Evolutionary conservation across 2,329 filamentous ascomycete species (phyloP), one percentile per base, ranked within the genome.

Genomic region (Colletotrichum brevisporum): DNA sequence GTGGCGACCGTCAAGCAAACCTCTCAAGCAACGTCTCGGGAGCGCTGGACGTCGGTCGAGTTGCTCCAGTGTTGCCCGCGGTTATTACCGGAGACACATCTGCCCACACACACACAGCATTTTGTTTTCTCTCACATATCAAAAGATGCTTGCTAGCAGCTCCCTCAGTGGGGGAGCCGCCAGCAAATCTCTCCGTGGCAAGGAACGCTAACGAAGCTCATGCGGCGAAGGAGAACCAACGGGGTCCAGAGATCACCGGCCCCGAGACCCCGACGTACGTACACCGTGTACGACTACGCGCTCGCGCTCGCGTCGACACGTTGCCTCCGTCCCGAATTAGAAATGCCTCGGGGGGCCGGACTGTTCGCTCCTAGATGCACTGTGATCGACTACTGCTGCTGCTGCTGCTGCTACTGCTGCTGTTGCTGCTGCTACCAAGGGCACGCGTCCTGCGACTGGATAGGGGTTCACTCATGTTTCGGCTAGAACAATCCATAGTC

Each of bases 391-490:
- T 21, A 58, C 54, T 18, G 24, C 39, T 16, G 24, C 41, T 4
- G 21, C 21, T 24, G 21, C 21, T 24, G 21, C 21, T 48, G 41
- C 41, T 48, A 24, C 41, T 58, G 12, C 55, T 58, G 43, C 50
- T 62, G 50, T 26, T 18, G 36, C 13, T 9, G 16, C 45, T 15
- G 58, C 51, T 36, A 59, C 27, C 21, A n/a, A 41, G 53, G 64
- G 59, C 27, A 41, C 47, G 52, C 51, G 50, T 47, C 31, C 39
- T 67, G 26, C 26, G 43, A 59, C 61, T 45, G n/a, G 26, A 60
- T 55, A 60, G 61, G 66, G 61, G 61, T 55, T 59, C 47, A 21
- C 39, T 36, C 13, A 21, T 66, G 66, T 69, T 69, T 69, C 66
- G 62, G 62, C 66, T 60, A 60, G 66, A 31, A 69, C 61, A 66